Evolutionary conservation across 163 green algal species (phyloP).

Genomic region (Chlamydomonas reinhardtii): DNA sequence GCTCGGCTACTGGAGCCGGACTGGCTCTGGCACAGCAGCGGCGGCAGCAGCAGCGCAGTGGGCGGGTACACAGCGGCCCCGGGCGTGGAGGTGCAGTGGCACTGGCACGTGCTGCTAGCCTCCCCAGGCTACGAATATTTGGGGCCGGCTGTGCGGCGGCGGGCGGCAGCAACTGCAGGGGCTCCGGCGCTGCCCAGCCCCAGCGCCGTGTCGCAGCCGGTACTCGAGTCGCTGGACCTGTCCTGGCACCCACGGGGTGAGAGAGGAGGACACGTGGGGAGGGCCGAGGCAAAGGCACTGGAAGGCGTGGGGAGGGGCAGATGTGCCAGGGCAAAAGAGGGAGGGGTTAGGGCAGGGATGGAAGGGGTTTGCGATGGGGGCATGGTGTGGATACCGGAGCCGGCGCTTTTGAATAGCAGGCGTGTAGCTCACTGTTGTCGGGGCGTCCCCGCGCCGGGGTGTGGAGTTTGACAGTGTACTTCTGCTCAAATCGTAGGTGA

Average conservation of each 20-base stretch:
- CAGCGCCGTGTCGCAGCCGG: not conserved
- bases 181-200: not conserved
- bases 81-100: not conserved
- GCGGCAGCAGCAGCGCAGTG: not conserved
- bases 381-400: too few species aligned
- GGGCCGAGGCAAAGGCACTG: too few species aligned
- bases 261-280: not conserved
- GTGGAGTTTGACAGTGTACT: too few species aligned
- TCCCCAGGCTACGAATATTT: not conserved
- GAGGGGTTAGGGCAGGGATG: too few species aligned
- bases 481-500: not conserved
- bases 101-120: conserved; percentile 7
- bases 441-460: too few species aligned
- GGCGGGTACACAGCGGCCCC: not conserved
- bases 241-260: conserved; percentile 40
- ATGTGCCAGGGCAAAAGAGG: too few species aligned
- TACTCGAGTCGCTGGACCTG: not conserved
- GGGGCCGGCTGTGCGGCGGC: not conserved
- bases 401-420: too few species aligned
- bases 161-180: not conserved
- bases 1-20: not conserved
- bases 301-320: too few species aligned
- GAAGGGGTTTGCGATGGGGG: too few species aligned
- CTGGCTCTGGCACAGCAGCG: too few species aligned
- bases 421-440: too few species aligned